Conservation (phyloP, 306 rosid species). For the Ceratonia siliqua region DNA sequence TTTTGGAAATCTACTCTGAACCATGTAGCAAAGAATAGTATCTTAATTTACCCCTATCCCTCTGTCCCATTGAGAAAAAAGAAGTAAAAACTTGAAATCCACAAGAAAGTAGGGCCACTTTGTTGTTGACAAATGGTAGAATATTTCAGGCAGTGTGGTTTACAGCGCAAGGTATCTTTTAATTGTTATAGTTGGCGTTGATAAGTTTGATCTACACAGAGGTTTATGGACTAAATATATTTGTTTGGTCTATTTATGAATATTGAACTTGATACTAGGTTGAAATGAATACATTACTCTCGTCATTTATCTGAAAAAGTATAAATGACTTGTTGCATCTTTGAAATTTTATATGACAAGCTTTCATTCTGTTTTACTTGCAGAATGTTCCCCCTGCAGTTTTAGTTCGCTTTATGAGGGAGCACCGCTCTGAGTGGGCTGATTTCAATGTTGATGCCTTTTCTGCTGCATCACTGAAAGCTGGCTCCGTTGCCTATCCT, state of each 20-base stretch:
- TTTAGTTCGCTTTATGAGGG: slow-evolving; percentile 76
- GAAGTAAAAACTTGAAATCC: neutral
- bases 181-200: too few relatives aligned
- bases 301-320: neutral
- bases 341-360: neutral
- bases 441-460: slow-evolving; percentile 79
- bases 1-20: neutral
- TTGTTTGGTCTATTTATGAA: neutral
- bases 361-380: slow-evolving; percentile 18
- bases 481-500: slow-evolving; percentile 62
- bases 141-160: neutral
- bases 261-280: neutral
- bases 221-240: neutral
- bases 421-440: slow-evolving; percentile 89
- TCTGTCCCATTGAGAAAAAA: neutral
- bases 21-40: neutral
- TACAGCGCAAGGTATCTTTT: neutral
- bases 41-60: neutral
- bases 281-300: neutral
- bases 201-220: neutral
- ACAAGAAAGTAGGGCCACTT: neutral
- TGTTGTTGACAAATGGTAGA: neutral
- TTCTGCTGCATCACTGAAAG: slow-evolving; percentile 65
- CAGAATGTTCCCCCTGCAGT: slow-evolving; percentile 79
- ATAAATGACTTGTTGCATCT: neutral